Evolutionary conservation across 1,139 yeast genomes (phyloP).

Genomic region (Diutina pseudorugosa): DNA sequence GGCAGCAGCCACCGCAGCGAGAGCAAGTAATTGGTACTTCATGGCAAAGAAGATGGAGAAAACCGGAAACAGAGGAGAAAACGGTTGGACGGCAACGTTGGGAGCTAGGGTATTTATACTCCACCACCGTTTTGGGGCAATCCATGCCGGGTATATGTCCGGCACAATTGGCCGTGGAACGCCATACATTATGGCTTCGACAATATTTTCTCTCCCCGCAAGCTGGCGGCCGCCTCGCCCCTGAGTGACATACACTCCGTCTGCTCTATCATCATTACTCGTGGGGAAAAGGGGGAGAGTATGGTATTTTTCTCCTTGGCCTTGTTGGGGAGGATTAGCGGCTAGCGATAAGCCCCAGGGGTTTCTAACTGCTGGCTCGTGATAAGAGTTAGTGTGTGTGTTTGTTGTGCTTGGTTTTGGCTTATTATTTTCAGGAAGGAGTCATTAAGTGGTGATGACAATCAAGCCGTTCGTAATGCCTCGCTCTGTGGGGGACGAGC

Average conservation of each 20-base stretch:
- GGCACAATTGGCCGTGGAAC: background rate
- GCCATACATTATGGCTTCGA: background rate
- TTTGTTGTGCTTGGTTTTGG: no score
- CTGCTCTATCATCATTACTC: no score
- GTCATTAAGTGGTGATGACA: no score
- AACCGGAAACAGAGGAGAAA: background rate
- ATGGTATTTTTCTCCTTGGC: no score
- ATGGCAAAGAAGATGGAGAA: background rate
- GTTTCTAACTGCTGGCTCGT: no score
- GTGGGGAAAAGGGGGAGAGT: no score
- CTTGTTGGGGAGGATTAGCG: no score
- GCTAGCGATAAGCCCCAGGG: no score
- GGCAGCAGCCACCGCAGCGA: background rate
- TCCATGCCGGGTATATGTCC: background rate
- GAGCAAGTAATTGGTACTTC: slow-evolving; percentile 3
- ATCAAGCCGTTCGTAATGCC: background rate
- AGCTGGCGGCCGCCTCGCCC: background rate
- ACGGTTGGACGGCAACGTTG: no score
- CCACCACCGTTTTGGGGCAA: background rate
- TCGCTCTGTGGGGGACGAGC: background rate
- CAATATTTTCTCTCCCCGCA: background rate
- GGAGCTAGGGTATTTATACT: background rate
- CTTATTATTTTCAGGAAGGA: no score
- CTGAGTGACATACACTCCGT: background rate
- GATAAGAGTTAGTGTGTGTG: no score